These are phyloP conservation scores for Crithidia brevicula DNA, from an alignment of 208 protist genomes.

Conservation along the genomic window DNA sequence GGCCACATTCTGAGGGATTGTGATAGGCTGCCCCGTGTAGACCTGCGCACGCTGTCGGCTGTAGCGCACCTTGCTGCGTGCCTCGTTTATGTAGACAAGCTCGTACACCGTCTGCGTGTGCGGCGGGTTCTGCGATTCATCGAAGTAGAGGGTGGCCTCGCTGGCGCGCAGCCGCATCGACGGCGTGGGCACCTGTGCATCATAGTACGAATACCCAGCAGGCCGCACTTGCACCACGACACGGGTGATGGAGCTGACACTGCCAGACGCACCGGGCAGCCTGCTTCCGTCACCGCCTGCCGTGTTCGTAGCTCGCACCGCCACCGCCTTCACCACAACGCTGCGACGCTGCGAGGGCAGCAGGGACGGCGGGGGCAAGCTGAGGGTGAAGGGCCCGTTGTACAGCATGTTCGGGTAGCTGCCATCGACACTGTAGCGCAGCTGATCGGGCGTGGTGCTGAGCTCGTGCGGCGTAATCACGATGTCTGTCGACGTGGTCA, in stretches of 20 bases:
- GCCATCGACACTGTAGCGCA: slow-evolving; percentile 86
- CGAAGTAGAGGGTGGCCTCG: slow-evolving; percentile 78
- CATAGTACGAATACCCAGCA: slow-evolving; percentile 65
- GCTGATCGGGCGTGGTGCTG: slow-evolving; percentile 57
- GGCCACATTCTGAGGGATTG: slow-evolving; percentile 62
- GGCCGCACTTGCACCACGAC: slow-evolving; percentile 57
- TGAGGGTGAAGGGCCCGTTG: slow-evolving; percentile 77
- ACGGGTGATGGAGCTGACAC: slow-evolving; percentile 50
- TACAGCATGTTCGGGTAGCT: slow-evolving; percentile 76
- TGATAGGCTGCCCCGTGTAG: slow-evolving; percentile 59
- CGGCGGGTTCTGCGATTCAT: slow-evolving; percentile 63
- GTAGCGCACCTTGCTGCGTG: slow-evolving; percentile 65
- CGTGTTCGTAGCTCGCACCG: slow-evolving; percentile 28
- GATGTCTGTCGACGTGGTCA: slow-evolving; percentile 77
- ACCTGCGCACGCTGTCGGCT: slow-evolving; percentile 37
- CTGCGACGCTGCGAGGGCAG: slow-evolving; percentile 25
- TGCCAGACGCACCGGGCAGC: neutral
- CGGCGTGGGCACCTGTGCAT: slow-evolving; percentile 59
- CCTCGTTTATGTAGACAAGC: slow-evolving; percentile 64
- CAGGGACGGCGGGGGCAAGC: slow-evolving; percentile 40
- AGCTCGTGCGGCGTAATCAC: slow-evolving; percentile 55
- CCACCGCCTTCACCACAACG: slow-evolving; percentile 57
- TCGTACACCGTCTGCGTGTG: slow-evolving; percentile 67
- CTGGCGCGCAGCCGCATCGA: slow-evolving; percentile 54
- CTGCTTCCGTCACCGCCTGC: neutral